phyloP scores from a whole-genome alignment of 805 yeast genomes.

The Sugiyamaella chiloensis region DNA sequence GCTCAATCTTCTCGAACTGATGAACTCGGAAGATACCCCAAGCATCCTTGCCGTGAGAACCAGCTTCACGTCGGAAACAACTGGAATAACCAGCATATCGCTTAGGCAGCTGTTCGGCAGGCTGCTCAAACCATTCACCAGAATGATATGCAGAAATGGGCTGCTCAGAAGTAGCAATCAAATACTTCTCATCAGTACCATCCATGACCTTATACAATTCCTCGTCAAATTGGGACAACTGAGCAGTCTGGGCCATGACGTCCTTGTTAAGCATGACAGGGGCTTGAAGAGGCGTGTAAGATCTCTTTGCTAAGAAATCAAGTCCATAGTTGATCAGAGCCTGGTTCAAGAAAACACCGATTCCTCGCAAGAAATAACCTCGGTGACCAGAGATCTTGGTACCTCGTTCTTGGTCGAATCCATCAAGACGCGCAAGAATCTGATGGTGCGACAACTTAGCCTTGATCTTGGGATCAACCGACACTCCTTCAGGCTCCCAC shows the following conservation, averaged over 20 bases:
- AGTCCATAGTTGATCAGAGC: constrained; percentile 97
- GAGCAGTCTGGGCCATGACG: constrained; percentile 99
- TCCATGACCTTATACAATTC: constrained; percentile 95
- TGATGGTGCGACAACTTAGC: constrained; percentile 95
- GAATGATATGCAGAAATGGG: constrained; percentile 98
- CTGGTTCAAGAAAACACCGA: constrained; percentile 96
- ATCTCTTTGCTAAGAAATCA: constrained; percentile 71
- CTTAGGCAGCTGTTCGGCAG: constrained; percentile 92
- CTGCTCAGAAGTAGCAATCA: constrained; percentile 98
- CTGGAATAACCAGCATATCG: constrained; percentile 98
- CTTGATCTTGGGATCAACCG: constrained; percentile 63
- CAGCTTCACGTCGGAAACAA: constrained; percentile 99
- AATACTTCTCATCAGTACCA: constrained; percentile 96
- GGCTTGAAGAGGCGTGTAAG: constrained; percentile 89
- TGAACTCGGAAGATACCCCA: constrained; percentile 99
- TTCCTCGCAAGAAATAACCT: constrained; percentile 92
- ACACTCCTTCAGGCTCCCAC: constrained; percentile 79
- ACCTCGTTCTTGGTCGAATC: constrained; percentile 99
- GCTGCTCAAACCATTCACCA: constrained; percentile 97
- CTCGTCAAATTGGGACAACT: constrained; percentile 95
- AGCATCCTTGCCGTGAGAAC: constrained; percentile 98
- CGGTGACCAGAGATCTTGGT: constrained; percentile 97
- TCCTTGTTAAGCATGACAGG: constrained; percentile 99
- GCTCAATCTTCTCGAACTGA: constrained; percentile 97
- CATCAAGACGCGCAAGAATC: constrained; percentile 88